Base-by-base conservation (phyloP, 2,329 filamentous ascomycete genomes). In the Karstenula rhodostoma region DNA sequence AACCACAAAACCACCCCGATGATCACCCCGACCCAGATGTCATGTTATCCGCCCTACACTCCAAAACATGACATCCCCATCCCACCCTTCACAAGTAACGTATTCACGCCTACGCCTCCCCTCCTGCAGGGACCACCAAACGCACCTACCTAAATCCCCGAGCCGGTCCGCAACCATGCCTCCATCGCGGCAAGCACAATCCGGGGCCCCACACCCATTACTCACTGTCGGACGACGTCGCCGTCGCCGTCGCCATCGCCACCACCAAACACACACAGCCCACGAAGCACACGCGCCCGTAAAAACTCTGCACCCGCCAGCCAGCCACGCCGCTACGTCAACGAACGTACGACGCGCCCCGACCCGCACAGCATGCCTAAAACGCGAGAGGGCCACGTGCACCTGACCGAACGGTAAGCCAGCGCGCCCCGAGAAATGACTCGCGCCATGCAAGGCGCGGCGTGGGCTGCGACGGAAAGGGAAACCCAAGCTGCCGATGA, bases 171-270 rank as follows among this genome's bases (percentile, higher is more conserved):
- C 44, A 4, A 44, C 19, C 17, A 19, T 22, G n/a, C 22, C 23
- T 8, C 42, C 19, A 47, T 4, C 9, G 33, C 33, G 33, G 33
- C 5, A 22, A 4, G 42, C n/a, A 25, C 4, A 47, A 47, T 29
- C 44, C 44, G 44, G 44, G 44, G 44, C 44, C 23, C 44, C 44
- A 47, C 44, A 29, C 44, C 13, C 25, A 25, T 25, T 46, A 25
- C 43, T 25, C 43, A 23, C 4, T n/a, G n/a, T 10, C 19, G 10
- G 6, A 12, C 37, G 9, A 43, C 19, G 17, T 40, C 37, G n/a
- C 3, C 17, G 17, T 40, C 37, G 37, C 37, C n/a, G 37, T n/a
- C 17, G 37, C 7, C 17, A 40, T 40, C 43, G 22, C 43, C 43
- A 23, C 19, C 12, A 6, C 43, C 43, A 46, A 23, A n/a, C n/a